Conservation (phyloP, 352 stramenopile genomes). For the Globisporangium cystogenes region DNA sequence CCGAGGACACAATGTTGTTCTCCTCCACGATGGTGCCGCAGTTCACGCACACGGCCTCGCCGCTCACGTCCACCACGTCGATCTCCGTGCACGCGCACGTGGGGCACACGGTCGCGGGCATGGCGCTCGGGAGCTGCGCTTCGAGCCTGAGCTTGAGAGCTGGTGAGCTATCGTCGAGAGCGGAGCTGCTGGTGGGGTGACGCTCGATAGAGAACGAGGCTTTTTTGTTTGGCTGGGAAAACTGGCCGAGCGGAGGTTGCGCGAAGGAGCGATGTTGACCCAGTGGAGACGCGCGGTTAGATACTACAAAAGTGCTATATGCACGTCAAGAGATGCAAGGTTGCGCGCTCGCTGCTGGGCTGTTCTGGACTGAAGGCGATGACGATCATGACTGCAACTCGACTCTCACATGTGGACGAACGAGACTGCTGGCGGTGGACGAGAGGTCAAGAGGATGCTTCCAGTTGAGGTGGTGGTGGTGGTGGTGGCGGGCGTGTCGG, state of each 20-base stretch:
- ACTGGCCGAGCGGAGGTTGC: slow-evolving; percentile 4
- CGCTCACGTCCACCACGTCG: slow-evolving; percentile 91
- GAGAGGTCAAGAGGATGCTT: too few relatives aligned
- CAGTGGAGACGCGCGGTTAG: not conserved
- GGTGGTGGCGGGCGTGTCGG: too few relatives aligned
- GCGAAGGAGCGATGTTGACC: slow-evolving; percentile 3
- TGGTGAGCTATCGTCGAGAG: not conserved
- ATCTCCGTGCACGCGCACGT: slow-evolving; percentile 95
- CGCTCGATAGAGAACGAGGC: too few relatives aligned
- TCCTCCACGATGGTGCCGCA: slow-evolving; percentile 95
- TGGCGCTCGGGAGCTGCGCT: slow-evolving; percentile 4
- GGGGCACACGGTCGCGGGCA: slow-evolving; percentile 76
- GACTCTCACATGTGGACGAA: too few relatives aligned
- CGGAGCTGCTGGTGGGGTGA: slow-evolving; percentile 6
- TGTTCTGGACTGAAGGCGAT: too few relatives aligned
- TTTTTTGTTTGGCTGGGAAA: too few relatives aligned
- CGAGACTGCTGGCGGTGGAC: too few relatives aligned
- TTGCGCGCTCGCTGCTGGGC: too few relatives aligned
- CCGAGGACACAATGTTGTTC: slow-evolving; percentile 96
- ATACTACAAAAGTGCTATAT: not conserved
- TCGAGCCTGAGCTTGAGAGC: too few relatives aligned
- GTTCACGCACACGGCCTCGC: slow-evolving; percentile 83
- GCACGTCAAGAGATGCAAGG: too few relatives aligned
- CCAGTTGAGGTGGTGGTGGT: too few relatives aligned
- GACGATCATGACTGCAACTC: too few relatives aligned